phyloP scores from a whole-genome alignment of 352 stramenopile genomes.

The Phytophthora foliorum region DNA sequence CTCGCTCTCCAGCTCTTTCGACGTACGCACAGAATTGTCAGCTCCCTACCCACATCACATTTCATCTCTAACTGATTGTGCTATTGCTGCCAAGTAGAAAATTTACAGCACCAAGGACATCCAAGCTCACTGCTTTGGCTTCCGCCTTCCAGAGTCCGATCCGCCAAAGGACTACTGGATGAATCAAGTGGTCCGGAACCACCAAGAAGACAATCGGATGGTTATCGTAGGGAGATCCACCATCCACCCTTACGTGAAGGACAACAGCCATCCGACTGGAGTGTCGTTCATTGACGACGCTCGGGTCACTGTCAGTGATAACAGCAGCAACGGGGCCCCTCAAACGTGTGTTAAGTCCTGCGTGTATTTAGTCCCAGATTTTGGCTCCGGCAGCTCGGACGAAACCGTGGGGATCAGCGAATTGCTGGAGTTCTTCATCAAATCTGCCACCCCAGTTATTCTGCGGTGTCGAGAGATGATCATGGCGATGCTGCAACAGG shows the following conservation, averaged over 20 bases:
- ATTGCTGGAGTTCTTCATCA: slow-evolving; percentile 38
- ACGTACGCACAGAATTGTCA: slow-evolving; percentile 20
- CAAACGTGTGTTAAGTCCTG: slow-evolving; percentile 29
- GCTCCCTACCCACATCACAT: background rate
- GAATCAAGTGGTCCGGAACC: slow-evolving; percentile 32
- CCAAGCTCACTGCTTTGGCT: slow-evolving; percentile 34
- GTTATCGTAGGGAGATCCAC: slow-evolving; percentile 36
- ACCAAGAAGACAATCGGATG: slow-evolving; percentile 26
- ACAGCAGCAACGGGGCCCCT: slow-evolving; percentile 17
- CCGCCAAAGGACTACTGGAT: slow-evolving; percentile 33
- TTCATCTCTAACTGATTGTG: slow-evolving; percentile 8
- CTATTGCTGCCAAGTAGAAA: slow-evolving; percentile 25
- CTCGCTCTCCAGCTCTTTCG: slow-evolving; percentile 34
- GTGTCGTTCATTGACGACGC: slow-evolving; percentile 36
- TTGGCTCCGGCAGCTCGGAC: slow-evolving; percentile 24
- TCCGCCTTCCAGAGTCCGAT: slow-evolving; percentile 24
- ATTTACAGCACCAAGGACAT: slow-evolving; percentile 39
- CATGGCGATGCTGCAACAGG: slow-evolving; percentile 27
- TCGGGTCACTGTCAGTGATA: slow-evolving; percentile 25
- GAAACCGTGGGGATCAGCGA: slow-evolving; percentile 33
- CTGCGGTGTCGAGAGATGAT: slow-evolving; percentile 36
- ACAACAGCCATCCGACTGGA: slow-evolving; percentile 33
- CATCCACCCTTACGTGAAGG: slow-evolving; percentile 39
- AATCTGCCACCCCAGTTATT: slow-evolving; percentile 26
- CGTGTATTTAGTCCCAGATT: slow-evolving; percentile 41